Conservation (phyloP, 805 yeast genomes). For the Starmera caribaea region DNA sequence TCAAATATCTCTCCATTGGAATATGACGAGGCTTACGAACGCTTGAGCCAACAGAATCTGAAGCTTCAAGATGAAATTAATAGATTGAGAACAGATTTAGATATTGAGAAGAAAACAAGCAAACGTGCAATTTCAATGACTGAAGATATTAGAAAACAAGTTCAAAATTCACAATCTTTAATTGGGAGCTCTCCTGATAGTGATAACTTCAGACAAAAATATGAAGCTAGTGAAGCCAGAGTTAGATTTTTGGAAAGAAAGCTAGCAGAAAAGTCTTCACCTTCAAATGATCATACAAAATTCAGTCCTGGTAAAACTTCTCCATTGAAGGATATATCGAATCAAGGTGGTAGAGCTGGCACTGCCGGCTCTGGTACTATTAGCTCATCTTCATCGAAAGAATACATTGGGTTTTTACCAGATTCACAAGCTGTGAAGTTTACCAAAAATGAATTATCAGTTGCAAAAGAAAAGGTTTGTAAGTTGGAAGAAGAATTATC, state of each 20-base stretch:
- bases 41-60: constrained; percentile 14
- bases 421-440: constrained; percentile 31
- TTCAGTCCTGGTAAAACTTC: constrained; percentile 2
- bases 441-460: constrained; percentile 33
- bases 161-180: constrained; percentile 16
- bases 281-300: background rate
- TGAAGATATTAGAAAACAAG: constrained; percentile 30
- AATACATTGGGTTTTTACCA: constrained; percentile 15
- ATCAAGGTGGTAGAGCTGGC: constrained; percentile 3
- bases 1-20: constrained; percentile 18
- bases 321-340: constrained; percentile 20
- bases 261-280: constrained; percentile 15
- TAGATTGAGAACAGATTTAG: constrained; percentile 35
- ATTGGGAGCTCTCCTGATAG: constrained; percentile 20
- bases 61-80: constrained; percentile 34
- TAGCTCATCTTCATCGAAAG: background rate
- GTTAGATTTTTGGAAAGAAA: constrained; percentile 30
- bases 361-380: constrained; percentile 15
- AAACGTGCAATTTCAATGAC: constrained; percentile 42
- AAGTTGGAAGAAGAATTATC: constrained; percentile 31
- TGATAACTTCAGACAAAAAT: constrained; percentile 29
- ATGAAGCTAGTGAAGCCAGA: constrained; percentile 36
- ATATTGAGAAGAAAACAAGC: constrained; percentile 41
- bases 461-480: constrained; percentile 31
- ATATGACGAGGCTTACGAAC: constrained; percentile 15